phyloP scores from a whole-genome alignment of 164 flowering plant genomes.

The Houttuynia cordata region DNA sequence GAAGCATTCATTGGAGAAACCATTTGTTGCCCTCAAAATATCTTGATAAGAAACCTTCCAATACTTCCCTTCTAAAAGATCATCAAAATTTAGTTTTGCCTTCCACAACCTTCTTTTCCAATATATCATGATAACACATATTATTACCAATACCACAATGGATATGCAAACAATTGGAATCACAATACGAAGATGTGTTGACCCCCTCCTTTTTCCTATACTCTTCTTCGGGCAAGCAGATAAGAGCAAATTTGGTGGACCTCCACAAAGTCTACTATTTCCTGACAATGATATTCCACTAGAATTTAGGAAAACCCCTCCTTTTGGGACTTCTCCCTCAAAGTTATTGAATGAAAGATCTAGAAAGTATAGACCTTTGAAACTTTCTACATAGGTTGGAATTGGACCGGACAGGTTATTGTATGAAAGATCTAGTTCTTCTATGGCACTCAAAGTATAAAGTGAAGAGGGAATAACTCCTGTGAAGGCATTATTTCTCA shows the following conservation, averaged over 20 bases:
- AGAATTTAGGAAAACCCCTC: constrained; percentile 15
- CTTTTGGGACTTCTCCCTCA: too few species aligned
- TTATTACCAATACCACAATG: not conserved
- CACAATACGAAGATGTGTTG: not conserved
- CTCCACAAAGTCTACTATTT: constrained; percentile 29
- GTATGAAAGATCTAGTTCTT: constrained; percentile 3
- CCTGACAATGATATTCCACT: constrained; percentile 16
- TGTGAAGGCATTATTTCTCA: not conserved
- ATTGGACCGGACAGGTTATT: too few species aligned
- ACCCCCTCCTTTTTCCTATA: not conserved
- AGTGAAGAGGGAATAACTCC: not conserved
- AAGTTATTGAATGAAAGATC: too few species aligned
- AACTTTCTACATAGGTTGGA: too few species aligned
- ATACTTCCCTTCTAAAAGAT: not conserved
- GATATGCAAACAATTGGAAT: not conserved
- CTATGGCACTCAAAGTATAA: not conserved
- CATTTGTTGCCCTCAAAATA: constrained; percentile 17
- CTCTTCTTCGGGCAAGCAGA: not conserved
- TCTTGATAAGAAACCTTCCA: constrained; percentile 12
- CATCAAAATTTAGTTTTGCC: too few species aligned
- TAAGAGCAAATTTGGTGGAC: not conserved
- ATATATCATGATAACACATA: not conserved
- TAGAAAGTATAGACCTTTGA: too few species aligned
- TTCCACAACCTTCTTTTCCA: not conserved
- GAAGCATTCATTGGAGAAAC: constrained; percentile 16